A percentile compares a stretch with the other conserved stretches of the same genome.
These are phyloP conservation scores for Fusarium stilboides DNA, from an alignment of 2,329 filamentous ascomycete genomes.

Conservation along the genomic window DNA sequence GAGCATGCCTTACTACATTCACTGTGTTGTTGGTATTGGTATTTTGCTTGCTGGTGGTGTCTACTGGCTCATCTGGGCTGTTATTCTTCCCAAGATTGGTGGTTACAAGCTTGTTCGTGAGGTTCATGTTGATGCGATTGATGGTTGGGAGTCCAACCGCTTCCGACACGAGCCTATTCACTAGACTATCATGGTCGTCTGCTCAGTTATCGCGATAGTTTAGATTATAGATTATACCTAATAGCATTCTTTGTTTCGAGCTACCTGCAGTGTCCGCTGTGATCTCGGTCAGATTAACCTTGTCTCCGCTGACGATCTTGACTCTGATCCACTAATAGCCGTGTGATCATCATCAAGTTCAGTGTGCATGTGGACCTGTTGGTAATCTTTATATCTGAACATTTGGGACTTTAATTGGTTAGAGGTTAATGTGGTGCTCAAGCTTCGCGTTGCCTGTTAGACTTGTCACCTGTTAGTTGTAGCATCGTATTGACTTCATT, in stretches of 20 bases:
- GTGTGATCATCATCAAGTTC: background rate
- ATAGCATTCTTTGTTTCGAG: constrained; percentile 12
- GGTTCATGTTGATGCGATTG: constrained; percentile 67
- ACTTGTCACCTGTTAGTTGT: no score
- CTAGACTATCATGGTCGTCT: constrained; percentile 2
- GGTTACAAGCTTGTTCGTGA: constrained; percentile 71
- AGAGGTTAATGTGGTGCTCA: no score
- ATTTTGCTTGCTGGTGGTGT: constrained; percentile 67
- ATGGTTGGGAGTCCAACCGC: constrained; percentile 74
- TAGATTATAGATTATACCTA: constrained; percentile 31
- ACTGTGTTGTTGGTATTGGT: constrained; percentile 71
- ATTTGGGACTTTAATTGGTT: no score
- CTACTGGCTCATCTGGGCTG: constrained; percentile 71
- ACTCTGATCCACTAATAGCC: background rate
- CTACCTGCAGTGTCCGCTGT: no score
- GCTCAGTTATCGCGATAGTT: constrained; percentile 11
- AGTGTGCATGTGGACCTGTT: background rate
- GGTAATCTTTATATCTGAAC: background rate
- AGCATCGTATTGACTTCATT: no score
- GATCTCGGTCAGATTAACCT: no score
- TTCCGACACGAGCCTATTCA: constrained; percentile 63
- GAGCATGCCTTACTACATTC: constrained; percentile 69
- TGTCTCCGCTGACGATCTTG: background rate
- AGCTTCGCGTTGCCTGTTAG: no score
- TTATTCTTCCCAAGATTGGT: constrained; percentile 66